These are phyloP conservation scores for Lipomyces kockii DNA, from an alignment of 805 yeast genomes.

Conservation along the genomic window DNA sequence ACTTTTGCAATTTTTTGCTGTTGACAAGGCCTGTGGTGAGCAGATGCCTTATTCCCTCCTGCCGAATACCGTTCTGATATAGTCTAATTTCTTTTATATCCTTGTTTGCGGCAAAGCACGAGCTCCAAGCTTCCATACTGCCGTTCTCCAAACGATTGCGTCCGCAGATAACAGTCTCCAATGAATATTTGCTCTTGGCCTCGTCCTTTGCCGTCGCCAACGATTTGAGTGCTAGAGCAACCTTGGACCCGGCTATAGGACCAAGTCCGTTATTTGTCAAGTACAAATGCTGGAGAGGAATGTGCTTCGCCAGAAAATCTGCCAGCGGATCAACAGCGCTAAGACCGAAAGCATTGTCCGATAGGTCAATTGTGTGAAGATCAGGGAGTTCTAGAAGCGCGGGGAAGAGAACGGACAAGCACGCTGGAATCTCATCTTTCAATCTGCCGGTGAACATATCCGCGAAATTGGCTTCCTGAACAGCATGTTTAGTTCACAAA, in stretches of 20 bases:
- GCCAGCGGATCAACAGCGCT: conserved; percentile 92
- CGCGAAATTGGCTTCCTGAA: conserved; percentile 61
- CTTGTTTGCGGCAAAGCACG: conserved; percentile 82
- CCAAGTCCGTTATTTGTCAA: conserved; percentile 97
- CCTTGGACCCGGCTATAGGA: conserved; percentile 94
- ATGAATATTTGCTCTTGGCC: conserved; percentile 46
- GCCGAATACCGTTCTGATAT: conserved; percentile 97
- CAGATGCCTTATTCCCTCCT: conserved; percentile 80
- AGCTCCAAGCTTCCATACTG: conserved; percentile 79
- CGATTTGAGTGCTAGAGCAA: conserved; percentile 81
- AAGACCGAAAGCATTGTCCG: conserved; percentile 97
- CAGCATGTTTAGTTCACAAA: background rate
- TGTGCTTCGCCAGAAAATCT: conserved; percentile 71
- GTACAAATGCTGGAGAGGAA: conserved; percentile 80
- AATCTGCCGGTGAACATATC: conserved; percentile 95
- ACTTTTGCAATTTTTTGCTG: conserved; percentile 62
- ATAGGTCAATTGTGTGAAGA: conserved; percentile 74
- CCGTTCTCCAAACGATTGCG: conserved; percentile 97
- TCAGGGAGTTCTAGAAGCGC: conserved; percentile 71
- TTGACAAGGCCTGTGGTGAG: conserved; percentile 70
- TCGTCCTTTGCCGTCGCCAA: conserved; percentile 67
- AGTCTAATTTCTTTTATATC: conserved; percentile 69
- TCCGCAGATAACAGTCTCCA: conserved; percentile 88
- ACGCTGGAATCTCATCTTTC: conserved; percentile 89
- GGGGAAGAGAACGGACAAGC: conserved; percentile 73